phyloP scores from a whole-genome alignment of 1,139 yeast species.

The Debaryomyces robertsiae region DNA sequence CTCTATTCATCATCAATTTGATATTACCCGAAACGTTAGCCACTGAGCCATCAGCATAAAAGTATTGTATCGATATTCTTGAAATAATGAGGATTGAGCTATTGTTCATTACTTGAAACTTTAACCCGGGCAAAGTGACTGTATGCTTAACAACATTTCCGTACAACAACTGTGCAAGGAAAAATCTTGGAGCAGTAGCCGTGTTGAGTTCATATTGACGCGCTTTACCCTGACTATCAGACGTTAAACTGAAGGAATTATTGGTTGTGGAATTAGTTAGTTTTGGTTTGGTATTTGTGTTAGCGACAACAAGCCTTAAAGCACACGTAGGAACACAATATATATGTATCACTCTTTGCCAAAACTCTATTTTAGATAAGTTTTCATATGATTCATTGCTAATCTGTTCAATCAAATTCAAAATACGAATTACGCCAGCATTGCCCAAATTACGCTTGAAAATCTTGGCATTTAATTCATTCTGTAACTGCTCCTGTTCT shows the following conservation, averaged over 20 bases:
- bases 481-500: slow-evolving; percentile 30
- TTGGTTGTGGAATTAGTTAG: not conserved
- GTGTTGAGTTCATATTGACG: slow-evolving; percentile 66
- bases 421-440: slow-evolving; percentile 45
- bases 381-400: slow-evolving; percentile 36
- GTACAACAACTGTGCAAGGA: slow-evolving; percentile 54
- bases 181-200: slow-evolving; percentile 67
- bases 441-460: slow-evolving; percentile 46
- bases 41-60: slow-evolving; percentile 69
- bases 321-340: slow-evolving; percentile 39
- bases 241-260: slow-evolving; percentile 1
- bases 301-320: slow-evolving; percentile 30
- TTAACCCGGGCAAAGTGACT: slow-evolving; percentile 61
- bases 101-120: slow-evolving; percentile 66
- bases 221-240: slow-evolving; percentile 14
- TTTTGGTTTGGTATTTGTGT: slow-evolving; percentile 9
- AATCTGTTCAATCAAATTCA: slow-evolving; percentile 41
- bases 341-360: slow-evolving; percentile 41
- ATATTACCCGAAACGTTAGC: slow-evolving; percentile 62
- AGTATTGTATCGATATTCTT: slow-evolving; percentile 54
- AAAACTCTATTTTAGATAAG: slow-evolving; percentile 35
- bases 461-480: slow-evolving; percentile 39
- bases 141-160: slow-evolving; percentile 57
- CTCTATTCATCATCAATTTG: slow-evolving; percentile 61
- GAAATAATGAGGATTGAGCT: slow-evolving; percentile 68